phyloP scores from a whole-genome alignment of 2,329 filamentous ascomycete species.

The Ophiognomonia clavigignenti-juglandacearum region DNA sequence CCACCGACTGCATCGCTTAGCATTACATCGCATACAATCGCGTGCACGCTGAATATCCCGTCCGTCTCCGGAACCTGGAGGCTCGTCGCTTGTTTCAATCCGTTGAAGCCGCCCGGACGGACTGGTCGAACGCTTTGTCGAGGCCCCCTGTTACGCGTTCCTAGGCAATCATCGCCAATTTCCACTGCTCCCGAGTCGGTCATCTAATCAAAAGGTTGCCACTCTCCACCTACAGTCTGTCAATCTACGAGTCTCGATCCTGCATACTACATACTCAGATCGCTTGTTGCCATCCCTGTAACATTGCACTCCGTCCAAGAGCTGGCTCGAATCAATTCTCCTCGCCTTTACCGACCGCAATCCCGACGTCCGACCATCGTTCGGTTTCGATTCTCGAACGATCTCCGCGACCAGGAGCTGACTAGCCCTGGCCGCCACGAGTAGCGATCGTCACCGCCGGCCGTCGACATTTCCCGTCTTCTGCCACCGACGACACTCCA shows the following conservation, averaged over 20 bases:
- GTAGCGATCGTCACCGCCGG: conserved; percentile 5
- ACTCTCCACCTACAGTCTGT: not conserved
- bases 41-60: too few species aligned
- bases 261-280: not conserved
- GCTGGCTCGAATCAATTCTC: conserved; percentile 14
- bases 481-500: conserved; percentile 4
- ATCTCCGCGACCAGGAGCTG: not conserved
- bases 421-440: conserved; percentile 3
- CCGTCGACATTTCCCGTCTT: conserved; percentile 4
- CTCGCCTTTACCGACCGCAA: conserved; percentile 3
- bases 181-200: not conserved
- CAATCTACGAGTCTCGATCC: too few species aligned
- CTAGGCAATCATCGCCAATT: too few species aligned
- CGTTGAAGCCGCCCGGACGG: too few species aligned
- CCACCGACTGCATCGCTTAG: not conserved
- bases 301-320: conserved; percentile 8
- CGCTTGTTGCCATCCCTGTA: not conserved
- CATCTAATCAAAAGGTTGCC: conserved; percentile 2
- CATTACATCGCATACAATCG: not conserved
- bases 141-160: conserved; percentile 11
- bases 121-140: too few species aligned
- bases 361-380: not conserved
- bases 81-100: too few species aligned
- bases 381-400: not conserved
- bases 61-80: too few species aligned